Conservation (phyloP, 1,284 basidiomycete genomes). For the Somion occarium region DNA sequence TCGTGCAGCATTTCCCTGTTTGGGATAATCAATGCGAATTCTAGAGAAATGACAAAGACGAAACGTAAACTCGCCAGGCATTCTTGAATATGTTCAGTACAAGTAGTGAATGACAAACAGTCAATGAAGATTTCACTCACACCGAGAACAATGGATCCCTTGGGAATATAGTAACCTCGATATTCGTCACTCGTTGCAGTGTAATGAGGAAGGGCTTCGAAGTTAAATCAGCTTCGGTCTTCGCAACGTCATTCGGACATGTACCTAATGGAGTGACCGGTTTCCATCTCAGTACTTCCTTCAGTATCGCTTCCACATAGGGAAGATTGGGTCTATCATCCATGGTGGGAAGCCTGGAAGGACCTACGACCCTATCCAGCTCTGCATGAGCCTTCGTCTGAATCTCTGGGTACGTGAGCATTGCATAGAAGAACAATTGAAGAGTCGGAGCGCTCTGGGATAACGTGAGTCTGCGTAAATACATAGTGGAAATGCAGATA, state of each 20-base stretch:
- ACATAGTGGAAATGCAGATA: not conserved
- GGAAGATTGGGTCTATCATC: constrained; percentile 22
- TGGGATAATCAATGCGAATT: too few species aligned
- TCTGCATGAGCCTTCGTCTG: constrained; percentile 25
- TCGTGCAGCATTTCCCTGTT: constrained; percentile 20
- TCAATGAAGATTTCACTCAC: not conserved
- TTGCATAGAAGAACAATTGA: constrained; percentile 3
- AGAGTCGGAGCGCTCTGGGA: not conserved
- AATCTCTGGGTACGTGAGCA: constrained; percentile 18
- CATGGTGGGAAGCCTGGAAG: constrained; percentile 25
- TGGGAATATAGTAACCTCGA: constrained; percentile 7
- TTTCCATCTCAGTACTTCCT: constrained; percentile 29
- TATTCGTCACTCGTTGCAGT: constrained; percentile 3
- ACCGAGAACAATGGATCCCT: not conserved
- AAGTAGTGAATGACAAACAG: not conserved
- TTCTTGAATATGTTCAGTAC: not conserved
- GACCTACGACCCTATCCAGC: constrained; percentile 24
- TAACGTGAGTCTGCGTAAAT: not conserved
- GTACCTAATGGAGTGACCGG: constrained; percentile 11
- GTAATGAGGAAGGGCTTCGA: not conserved
- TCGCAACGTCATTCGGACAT: not conserved
- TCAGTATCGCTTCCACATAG: constrained; percentile 24
- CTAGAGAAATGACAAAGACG: constrained; percentile 10
- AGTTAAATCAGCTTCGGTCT: not conserved
- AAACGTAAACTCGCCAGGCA: constrained; percentile 12